These are phyloP conservation scores for Phytophthora uliginosa DNA, from an alignment of 352 stramenopile species.

Conservation along the genomic window DNA sequence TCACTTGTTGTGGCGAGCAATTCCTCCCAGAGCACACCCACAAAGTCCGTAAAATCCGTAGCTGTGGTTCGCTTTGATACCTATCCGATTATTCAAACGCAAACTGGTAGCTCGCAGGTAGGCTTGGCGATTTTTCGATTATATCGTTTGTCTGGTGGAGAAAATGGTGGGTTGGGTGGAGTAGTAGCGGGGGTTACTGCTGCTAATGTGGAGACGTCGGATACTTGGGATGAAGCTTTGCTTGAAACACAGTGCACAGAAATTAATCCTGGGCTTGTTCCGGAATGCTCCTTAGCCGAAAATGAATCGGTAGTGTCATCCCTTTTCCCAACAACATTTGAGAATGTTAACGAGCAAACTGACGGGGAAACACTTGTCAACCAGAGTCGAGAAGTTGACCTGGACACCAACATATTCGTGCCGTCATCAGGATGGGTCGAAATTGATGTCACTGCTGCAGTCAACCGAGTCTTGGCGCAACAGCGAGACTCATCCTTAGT, in stretches of 20 bases:
- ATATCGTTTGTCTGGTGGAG: constrained; percentile 65
- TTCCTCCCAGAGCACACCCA: constrained; percentile 51
- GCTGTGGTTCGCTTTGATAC: constrained; percentile 56
- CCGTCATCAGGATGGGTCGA: constrained; percentile 61
- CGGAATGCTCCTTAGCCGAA: constrained; percentile 35
- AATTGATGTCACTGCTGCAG: constrained; percentile 71
- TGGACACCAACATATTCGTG: constrained; percentile 48
- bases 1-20: constrained; percentile 58
- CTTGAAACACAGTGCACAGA: constrained; percentile 32
- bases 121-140: constrained; percentile 61
- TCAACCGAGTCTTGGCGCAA: constrained; percentile 60
- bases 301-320: constrained; percentile 19
- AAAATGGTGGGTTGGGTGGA: constrained; percentile 71
- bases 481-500: constrained; percentile 32
- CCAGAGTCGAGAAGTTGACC: constrained; percentile 48
- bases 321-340: constrained; percentile 56
- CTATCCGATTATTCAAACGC: constrained; percentile 32
- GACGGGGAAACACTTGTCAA: constrained; percentile 44
- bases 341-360: constrained; percentile 25
- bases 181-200: constrained; percentile 57
- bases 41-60: constrained; percentile 35
- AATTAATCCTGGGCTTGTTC: constrained; percentile 18
- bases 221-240: constrained; percentile 51
- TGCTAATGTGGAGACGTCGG: constrained; percentile 24
- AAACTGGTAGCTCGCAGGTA: constrained; percentile 63